Base-by-base conservation (phyloP, 768 basidiomycete species). In the Tylopilus plumbeoviolaceoides region DNA sequence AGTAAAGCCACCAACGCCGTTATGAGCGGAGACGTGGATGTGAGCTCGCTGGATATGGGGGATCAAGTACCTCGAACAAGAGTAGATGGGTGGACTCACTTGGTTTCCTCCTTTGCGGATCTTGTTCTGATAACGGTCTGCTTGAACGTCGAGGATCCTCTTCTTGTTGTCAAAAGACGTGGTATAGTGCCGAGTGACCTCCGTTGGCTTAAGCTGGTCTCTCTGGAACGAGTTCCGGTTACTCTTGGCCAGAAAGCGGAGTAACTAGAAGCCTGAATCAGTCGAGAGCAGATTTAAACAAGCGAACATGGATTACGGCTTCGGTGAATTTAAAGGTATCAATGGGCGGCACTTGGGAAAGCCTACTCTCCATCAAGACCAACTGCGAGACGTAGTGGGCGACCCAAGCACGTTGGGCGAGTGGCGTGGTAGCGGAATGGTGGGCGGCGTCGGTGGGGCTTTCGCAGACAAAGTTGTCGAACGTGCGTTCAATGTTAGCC, bases 101-200 rank as follows among this genome's bases (percentile, higher is more conserved):
- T 76, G 73, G n/a, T 66, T 58, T 1, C 31, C 23, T 8, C 74
- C 70, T 27, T 70, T 47, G 3, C 59, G 68, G 7, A 75, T 53
- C 39, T 57, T 65, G 25, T 59, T 61, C 30, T 70, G 66, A 42
- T 59, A 75, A 0, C 72, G 62, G 25, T 65, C 61, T 8, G 68
- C 50, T 17, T 51, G 44, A 5, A 58, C 60, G 8, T 20, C 25
- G 36, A 68, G 59, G 5, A 50, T 44, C n/a, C 56, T 59, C 36
- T 63, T 58, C 7, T 25, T 8, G 1, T 14, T 36, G 18, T 62
- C 53, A 14, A 43, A 54, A 0, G 63, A 45, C 20, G 64, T 58
- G 4, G 44, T 6, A 49, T 64, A 68, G 0, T 63, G 23, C 36
- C 65, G 59, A 4, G 56, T 59, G 5, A 64, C 63, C 12, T 62